Conservation (phyloP, 1,139 yeast species). For the Protomyces macrosporus region DNA sequence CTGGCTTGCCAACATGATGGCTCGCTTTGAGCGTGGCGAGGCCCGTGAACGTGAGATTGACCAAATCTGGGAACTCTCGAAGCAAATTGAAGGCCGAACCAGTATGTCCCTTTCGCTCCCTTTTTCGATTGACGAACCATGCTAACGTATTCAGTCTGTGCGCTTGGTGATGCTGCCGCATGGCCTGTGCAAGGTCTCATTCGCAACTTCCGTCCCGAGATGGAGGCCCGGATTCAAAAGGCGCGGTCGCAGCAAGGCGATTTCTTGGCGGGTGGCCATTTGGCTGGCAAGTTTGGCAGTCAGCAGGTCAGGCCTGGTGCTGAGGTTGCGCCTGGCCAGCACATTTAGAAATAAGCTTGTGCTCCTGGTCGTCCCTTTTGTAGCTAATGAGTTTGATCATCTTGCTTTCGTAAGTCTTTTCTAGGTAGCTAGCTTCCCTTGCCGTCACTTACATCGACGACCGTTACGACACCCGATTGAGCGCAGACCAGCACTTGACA, state of each 20-base stretch:
- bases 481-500: too few relatives aligned
- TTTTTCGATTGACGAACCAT: neutral
- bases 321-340: constrained; percentile 22
- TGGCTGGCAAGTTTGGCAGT: constrained; percentile 9
- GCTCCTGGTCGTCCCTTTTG: too few relatives aligned
- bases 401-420: too few relatives aligned
- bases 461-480: too few relatives aligned
- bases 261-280: constrained; percentile 23
- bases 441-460: too few relatives aligned
- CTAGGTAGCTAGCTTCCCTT: too few relatives aligned
- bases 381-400: too few relatives aligned
- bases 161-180: constrained; percentile 86
- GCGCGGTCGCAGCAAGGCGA: constrained; percentile 12
- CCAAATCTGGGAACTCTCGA: constrained; percentile 71
- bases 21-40: constrained; percentile 69
- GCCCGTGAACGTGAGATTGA: constrained; percentile 76
- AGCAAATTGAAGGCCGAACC: constrained; percentile 43
- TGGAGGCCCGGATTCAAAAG: constrained; percentile 61
- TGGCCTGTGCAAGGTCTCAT: constrained; percentile 90
- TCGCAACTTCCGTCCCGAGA: constrained; percentile 72
- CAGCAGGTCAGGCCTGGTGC: constrained; percentile 16
- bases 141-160: constrained; percentile 89
- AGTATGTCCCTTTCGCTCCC: neutral
- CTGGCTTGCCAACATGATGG: constrained; percentile 78
- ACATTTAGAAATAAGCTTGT: neutral